A percentile compares a stretch with the other conserved stretches of the same genome.
phyloP scores from a whole-genome alignment of 768 basidiomycete species.

The Clavulina sp. region DNA sequence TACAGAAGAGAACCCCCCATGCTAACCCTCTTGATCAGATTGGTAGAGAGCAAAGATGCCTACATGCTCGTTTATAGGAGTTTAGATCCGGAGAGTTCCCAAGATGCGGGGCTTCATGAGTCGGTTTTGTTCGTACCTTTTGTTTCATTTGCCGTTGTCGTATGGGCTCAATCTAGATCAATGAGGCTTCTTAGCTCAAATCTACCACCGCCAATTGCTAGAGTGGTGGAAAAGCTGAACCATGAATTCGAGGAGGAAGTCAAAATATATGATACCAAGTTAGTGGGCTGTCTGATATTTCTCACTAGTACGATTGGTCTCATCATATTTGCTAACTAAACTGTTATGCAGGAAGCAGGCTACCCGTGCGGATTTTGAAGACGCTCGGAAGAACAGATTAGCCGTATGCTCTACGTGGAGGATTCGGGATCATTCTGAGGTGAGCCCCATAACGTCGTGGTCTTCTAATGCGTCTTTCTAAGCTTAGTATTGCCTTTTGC shows the following conservation, averaged over 20 bases:
- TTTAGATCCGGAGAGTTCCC: no score
- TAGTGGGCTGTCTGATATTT: no score
- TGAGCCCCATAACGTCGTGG: slow-evolving; percentile 18
- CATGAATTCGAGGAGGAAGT: slow-evolving; percentile 25
- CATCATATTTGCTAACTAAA: not conserved
- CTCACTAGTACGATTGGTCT: slow-evolving; percentile 21
- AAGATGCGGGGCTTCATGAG: no score
- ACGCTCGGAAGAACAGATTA: slow-evolving; percentile 35
- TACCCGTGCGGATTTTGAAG: slow-evolving; percentile 26
- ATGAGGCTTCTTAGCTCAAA: no score
- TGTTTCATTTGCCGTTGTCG: no score
- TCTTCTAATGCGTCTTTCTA: no score
- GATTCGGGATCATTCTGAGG: slow-evolving; percentile 30
- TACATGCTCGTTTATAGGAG: slow-evolving; percentile 89
- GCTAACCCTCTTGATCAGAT: no score
- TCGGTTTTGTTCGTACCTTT: no score
- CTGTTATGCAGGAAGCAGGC: slow-evolving; percentile 4
- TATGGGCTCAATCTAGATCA: no score
- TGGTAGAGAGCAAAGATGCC: no score
- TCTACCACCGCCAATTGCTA: slow-evolving; percentile 6
- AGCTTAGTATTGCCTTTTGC: no score
- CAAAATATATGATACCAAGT: slow-evolving; percentile 31
- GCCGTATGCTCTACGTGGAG: slow-evolving; percentile 50
- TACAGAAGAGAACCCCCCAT: no score
- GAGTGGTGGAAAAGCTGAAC: not conserved